Conservation (phyloP, 1,284 basidiomycete species). For the Nidula niveotomentosa region DNA sequence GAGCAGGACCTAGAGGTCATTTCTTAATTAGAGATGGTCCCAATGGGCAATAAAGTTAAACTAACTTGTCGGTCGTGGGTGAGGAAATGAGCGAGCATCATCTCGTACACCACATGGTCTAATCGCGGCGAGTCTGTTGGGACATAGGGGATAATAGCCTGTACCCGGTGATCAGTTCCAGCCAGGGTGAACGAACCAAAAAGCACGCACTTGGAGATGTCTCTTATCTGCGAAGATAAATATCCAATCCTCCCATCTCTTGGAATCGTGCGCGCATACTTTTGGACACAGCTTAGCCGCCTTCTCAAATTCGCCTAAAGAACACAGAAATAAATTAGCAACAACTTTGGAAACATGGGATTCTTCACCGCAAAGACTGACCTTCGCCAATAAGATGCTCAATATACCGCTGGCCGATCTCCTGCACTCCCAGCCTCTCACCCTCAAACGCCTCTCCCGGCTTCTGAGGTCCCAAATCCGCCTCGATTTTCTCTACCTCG, state of each 20-base stretch:
- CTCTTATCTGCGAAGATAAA: constrained; percentile 87
- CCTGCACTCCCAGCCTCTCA: constrained; percentile 57
- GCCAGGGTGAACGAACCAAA: background rate
- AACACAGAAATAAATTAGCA: background rate
- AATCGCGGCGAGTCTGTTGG: constrained; percentile 85
- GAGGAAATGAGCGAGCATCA: constrained; percentile 90
- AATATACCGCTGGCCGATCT: constrained; percentile 85
- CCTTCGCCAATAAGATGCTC: constrained; percentile 78
- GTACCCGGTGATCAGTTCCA: constrained; percentile 6
- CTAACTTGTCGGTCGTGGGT: constrained; percentile 74
- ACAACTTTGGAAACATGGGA: background rate
- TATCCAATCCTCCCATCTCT: constrained; percentile 95
- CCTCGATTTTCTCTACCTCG: constrained; percentile 71
- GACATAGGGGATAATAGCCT: constrained; percentile 89
- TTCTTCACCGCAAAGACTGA: constrained; percentile 24
- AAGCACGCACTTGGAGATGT: constrained; percentile 66
- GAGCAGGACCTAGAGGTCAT: constrained; percentile 58
- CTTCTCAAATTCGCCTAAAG: constrained; percentile 72
- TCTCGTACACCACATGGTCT: constrained; percentile 88
- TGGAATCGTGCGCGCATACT: constrained; percentile 79
- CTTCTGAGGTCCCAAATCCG: constrained; percentile 15
- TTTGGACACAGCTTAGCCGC: constrained; percentile 88
- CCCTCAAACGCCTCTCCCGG: constrained; percentile 20
- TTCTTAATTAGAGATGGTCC: too few relatives aligned
- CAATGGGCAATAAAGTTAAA: background rate